Conservation (phyloP, 1,139 yeast species). For the Diutina sp. region DNA sequence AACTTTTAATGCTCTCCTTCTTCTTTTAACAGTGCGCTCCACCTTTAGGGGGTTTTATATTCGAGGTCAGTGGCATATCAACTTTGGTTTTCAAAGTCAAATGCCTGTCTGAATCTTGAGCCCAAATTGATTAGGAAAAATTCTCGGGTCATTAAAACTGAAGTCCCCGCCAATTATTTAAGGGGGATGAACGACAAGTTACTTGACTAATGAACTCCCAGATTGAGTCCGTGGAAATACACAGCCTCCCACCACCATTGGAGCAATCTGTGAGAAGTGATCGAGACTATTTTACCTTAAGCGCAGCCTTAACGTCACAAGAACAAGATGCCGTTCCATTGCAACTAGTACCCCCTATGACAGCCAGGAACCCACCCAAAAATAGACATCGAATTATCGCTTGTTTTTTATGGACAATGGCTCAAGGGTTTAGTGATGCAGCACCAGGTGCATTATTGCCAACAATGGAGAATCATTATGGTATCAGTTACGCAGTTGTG, state of each 20-base stretch:
- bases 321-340: neutral
- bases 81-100: no score
- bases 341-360: slow-evolving; percentile 4
- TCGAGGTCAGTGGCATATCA: no score
- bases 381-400: slow-evolving; percentile 30
- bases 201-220: no score
- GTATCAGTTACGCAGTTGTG: slow-evolving; percentile 26
- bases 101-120: no score
- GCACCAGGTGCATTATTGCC: slow-evolving; percentile 33
- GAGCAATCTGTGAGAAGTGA: neutral
- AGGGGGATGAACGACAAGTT: no score
- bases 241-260: neutral
- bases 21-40: no score
- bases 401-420: slow-evolving; percentile 27
- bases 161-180: no score
- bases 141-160: no score
- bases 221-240: neutral
- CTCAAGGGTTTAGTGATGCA: slow-evolving; percentile 20
- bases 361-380: slow-evolving; percentile 18
- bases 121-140: no score
- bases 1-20: no score
- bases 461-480: slow-evolving; percentile 23
- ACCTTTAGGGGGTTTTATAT: no score
- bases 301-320: neutral
- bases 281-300: neutral